Conservation (phyloP, 2,329 filamentous ascomycete species). For the Claviceps sp. region DNA sequence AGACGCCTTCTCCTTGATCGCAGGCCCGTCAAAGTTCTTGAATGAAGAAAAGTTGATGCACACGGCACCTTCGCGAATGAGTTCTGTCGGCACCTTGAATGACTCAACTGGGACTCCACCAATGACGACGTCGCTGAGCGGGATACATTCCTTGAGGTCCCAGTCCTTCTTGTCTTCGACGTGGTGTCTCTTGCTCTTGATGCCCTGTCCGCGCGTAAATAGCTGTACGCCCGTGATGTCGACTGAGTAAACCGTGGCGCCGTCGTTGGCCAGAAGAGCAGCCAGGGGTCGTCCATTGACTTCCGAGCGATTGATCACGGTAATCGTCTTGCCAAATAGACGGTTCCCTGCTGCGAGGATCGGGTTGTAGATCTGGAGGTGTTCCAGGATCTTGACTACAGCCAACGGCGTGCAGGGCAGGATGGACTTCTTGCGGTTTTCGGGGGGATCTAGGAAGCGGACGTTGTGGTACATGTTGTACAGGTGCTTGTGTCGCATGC, state of each 20-base stretch:
- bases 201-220: slow-evolving; percentile 79
- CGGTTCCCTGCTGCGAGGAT: slow-evolving; percentile 88
- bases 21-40: slow-evolving; percentile 76
- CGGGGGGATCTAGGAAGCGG: slow-evolving; percentile 73
- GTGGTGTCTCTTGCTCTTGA: slow-evolving; percentile 75
- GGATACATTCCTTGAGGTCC: slow-evolving; percentile 67
- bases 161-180: slow-evolving; percentile 72
- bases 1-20: slow-evolving; percentile 87
- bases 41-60: slow-evolving; percentile 98
- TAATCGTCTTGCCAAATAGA: slow-evolving; percentile 85
- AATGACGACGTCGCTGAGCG: slow-evolving; percentile 87
- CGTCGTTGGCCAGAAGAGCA: slow-evolving; percentile 88
- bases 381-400: slow-evolving; percentile 92
- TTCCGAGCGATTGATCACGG: slow-evolving; percentile 91
- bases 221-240: slow-evolving; percentile 85
- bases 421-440: slow-evolving; percentile 74
- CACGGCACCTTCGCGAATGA: slow-evolving; percentile 81
- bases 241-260: slow-evolving; percentile 87
- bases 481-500: slow-evolving; percentile 82
- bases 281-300: slow-evolving; percentile 89
- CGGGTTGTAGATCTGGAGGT: slow-evolving; percentile 91
- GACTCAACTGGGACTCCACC: slow-evolving; percentile 77
- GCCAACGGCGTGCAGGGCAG: slow-evolving; percentile 92
- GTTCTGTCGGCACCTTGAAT: slow-evolving; percentile 77
- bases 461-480: slow-evolving; percentile 99